Base-by-base conservation (phyloP, 805 yeast species). In the Pichia nakasei region DNA sequence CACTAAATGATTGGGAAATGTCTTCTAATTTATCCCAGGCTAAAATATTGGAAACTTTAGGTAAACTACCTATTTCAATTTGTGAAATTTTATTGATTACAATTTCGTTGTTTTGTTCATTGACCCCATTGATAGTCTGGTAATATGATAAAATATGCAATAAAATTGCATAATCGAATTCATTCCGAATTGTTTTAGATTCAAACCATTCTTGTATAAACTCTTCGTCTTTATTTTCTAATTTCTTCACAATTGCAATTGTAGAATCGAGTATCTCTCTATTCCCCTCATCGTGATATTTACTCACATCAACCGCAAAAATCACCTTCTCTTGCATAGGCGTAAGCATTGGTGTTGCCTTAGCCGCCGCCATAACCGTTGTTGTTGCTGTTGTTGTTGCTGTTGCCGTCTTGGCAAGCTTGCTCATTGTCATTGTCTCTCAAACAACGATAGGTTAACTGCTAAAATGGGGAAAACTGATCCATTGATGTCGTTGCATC, bases 11-110 rank as follows among this genome's bases (percentile, higher is more conserved):
- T 3, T 39, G 24, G 2, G 53, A 33, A 3, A 51, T 35, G 3
- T 37, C 18, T 7, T 55, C 50, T 22, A 58, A 38, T 24, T 44
- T 41, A 19, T 49, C 31, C 60, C 60, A 57, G 4, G 53, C 61
- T 21, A 51, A 39, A 4, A 59, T 15, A 36, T 58, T 58, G 5
- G 58, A 50, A 13, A 40, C 34, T 15, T 44, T 31, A 9, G 64
- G 64, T 12, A 55, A 46, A 21, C 47, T 12, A 9, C 32, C 31
- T 8, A 38, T 12, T 24, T 45, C 47, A 22, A 42, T 19, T n/a
- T 35, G 15, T 8, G 29, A 19, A 34, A 48, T 11, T 15, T 35
- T 39, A 15, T 42, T 22, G 5, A 29, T 12, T 9, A 29, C 17
- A 29, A 45, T 13, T 4, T 19, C 17, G 15, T 42, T 42, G 13